Conservation (phyloP, 441 rosid genomes). For the Gossypium schwendimanii region DNA sequence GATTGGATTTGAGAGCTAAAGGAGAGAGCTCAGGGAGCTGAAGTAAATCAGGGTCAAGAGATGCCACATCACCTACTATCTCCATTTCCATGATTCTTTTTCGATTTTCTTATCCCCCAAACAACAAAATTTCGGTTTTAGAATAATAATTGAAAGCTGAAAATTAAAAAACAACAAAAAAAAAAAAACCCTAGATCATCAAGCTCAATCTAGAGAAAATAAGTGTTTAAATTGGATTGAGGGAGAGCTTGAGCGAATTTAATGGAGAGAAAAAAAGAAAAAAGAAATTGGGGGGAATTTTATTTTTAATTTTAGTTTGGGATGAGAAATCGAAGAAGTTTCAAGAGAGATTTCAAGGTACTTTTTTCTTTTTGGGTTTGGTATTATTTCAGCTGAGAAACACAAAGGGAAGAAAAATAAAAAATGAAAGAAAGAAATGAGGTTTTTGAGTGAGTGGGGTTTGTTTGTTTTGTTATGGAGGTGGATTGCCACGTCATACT, state of each 20-base stretch:
- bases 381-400: not conserved
- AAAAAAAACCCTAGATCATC: constrained; percentile 8
- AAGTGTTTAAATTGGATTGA: not conserved
- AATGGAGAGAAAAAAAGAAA: no score
- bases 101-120: not conserved
- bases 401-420: not conserved
- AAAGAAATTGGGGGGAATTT: not conserved
- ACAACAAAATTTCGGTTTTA: not conserved
- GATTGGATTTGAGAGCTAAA: constrained; percentile 41
- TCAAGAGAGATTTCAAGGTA: not conserved
- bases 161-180: not conserved
- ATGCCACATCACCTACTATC: constrained; percentile 34
- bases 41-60: constrained; percentile 56
- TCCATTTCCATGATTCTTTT: constrained; percentile 39
- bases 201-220: not conserved
- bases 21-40: constrained; percentile 72
- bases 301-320: not conserved
- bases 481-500: not conserved
- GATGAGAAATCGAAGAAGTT: constrained; percentile 7
- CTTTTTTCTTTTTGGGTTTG: not conserved
- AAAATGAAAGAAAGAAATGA: not conserved
- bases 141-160: not conserved
- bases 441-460: not conserved
- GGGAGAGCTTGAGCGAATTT: not conserved
- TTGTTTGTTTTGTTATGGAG: not conserved